Conservation (phyloP, 202 grass and related monocot species). For the Hordeum pubiflorum region DNA sequence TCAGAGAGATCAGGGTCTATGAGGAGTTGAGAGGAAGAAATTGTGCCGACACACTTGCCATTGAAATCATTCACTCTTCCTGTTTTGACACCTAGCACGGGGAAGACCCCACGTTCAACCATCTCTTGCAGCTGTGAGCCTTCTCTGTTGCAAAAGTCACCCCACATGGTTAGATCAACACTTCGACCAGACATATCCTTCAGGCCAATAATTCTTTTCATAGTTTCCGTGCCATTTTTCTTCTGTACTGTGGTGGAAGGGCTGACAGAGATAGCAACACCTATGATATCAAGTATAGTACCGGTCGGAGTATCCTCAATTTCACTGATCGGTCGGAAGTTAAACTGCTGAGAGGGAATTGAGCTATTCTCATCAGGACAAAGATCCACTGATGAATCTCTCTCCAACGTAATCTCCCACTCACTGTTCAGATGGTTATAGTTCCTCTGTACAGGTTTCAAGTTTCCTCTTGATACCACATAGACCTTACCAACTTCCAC, state of each 20-base stretch:
- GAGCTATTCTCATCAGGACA: slow-evolving; percentile 70
- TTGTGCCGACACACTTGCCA: slow-evolving; percentile 85
- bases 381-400: slow-evolving; percentile 62
- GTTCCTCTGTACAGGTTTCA: slow-evolving; percentile 74
- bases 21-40: slow-evolving; percentile 73
- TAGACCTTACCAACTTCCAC: slow-evolving; percentile 93
- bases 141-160: slow-evolving; percentile 95
- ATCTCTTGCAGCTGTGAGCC: slow-evolving; percentile 64
- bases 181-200: slow-evolving; percentile 81
- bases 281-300: slow-evolving; percentile 73
- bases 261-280: slow-evolving; percentile 71
- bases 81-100: slow-evolving; percentile 73
- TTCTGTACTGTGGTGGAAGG: slow-evolving; percentile 68
- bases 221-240: slow-evolving; percentile 96
- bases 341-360: slow-evolving; percentile 79
- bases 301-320: slow-evolving; percentile 72
- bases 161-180: slow-evolving; percentile 96
- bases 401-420: slow-evolving; percentile 90
- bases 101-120: slow-evolving; percentile 44
- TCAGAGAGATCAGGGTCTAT: slow-evolving; percentile 76
- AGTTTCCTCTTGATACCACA: slow-evolving; percentile 72
- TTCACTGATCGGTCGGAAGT: slow-evolving; percentile 67
- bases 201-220: slow-evolving; percentile 65
- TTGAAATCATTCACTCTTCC: slow-evolving; percentile 89
- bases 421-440: slow-evolving; percentile 91